phyloP scores from a whole-genome alignment of 371 early-diverging fungal species.

The Rhizopus delemar region DNA sequence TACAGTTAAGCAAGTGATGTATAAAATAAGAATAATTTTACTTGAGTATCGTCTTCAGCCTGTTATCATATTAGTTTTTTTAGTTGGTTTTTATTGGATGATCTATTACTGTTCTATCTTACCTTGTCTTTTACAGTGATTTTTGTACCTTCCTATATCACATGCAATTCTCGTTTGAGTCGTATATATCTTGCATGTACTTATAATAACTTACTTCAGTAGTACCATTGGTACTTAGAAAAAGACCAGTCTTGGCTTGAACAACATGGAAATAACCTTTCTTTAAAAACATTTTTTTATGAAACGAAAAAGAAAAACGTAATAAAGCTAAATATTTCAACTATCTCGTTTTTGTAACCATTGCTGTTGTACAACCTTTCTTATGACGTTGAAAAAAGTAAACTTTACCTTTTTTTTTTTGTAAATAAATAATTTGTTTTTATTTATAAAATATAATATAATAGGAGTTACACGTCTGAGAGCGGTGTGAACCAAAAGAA shows the following conservation, averaged over 20 bases:
- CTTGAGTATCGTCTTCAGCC: slow-evolving; percentile 8
- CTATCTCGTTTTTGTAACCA: neutral
- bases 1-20: neutral
- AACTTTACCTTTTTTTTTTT: too few relatives aligned
- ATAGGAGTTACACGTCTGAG: too few relatives aligned
- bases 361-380: too few relatives aligned
- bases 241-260: slow-evolving; percentile 6
- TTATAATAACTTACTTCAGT: neutral
- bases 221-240: slow-evolving; percentile 10
- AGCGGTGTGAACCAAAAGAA: too few relatives aligned
- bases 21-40: neutral
- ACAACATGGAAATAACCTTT: slow-evolving; percentile 17
- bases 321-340: slow-evolving; percentile 3
- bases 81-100: neutral
- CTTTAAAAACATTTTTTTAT: slow-evolving; percentile 12
- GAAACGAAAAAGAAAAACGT: neutral
- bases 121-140: slow-evolving; percentile 16
- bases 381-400: too few relatives aligned
- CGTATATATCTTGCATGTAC: too few relatives aligned
- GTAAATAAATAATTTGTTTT: too few relatives aligned
- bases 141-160: slow-evolving; percentile 15
- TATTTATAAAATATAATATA: too few relatives aligned
- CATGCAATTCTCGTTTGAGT: too few relatives aligned
- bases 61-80: neutral
- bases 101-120: neutral